phyloP scores from a whole-genome alignment of 257 asterid species.

The Capsicum baccatum region DNA sequence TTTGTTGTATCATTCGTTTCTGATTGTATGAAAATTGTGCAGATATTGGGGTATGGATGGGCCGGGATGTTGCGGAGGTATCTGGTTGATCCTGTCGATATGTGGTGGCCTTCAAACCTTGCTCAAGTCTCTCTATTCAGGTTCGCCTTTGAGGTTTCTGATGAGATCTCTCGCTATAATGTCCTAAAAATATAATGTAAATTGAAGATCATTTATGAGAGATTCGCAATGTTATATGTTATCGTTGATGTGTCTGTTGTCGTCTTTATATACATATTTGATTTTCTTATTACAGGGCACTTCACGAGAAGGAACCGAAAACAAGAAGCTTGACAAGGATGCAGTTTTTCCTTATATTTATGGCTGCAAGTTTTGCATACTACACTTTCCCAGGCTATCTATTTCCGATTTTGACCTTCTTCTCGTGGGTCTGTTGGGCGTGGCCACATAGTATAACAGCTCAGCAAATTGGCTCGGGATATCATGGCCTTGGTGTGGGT shows the following conservation, averaged over 20 bases:
- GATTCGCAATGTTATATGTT: background rate
- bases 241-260: background rate
- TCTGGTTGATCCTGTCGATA: constrained; percentile 93
- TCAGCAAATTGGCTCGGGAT: constrained; percentile 95
- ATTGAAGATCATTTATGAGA: background rate
- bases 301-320: constrained; percentile 82
- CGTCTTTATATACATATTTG: background rate
- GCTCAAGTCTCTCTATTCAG: constrained; percentile 97
- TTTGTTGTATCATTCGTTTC: background rate
- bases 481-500: constrained; percentile 95
- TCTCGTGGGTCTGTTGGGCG: constrained; percentile 98
- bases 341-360: constrained; percentile 76
- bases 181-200: constrained; percentile 28
- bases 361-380: constrained; percentile 77
- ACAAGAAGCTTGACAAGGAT: constrained; percentile 79
- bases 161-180: constrained; percentile 33
- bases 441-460: constrained; percentile 93
- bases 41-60: constrained; percentile 99
- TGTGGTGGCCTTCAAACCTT: constrained; percentile 99
- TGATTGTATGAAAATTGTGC: constrained; percentile 34
- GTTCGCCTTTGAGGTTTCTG: constrained; percentile 43
- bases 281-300: constrained; percentile 67
- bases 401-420: constrained; percentile 84
- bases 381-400: constrained; percentile 90
- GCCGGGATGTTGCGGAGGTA: constrained; percentile 94